A percentile compares a stretch with the other conserved stretches of the same genome.
These are phyloP conservation scores for Porpolomopsis calyptriformis DNA, from an alignment of 768 basidiomycete genomes.

Conservation along the genomic window DNA sequence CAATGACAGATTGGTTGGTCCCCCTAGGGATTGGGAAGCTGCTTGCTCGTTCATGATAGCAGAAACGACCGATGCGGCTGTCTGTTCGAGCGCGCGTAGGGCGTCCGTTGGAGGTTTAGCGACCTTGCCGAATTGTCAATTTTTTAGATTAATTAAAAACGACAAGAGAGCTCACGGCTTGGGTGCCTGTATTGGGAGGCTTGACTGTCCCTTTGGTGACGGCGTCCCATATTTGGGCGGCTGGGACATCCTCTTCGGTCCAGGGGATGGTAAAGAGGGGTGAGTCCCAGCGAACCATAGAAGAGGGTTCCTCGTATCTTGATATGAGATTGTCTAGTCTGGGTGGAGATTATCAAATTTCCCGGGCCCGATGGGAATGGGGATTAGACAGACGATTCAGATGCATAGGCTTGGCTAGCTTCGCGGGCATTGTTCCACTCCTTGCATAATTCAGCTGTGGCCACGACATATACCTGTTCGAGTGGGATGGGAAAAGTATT, in stretches of 20 bases:
- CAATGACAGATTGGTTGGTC: slow-evolving; percentile 37
- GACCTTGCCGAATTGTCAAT: slow-evolving; percentile 32
- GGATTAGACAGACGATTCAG: slow-evolving; percentile 45
- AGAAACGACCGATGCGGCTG: slow-evolving; percentile 59
- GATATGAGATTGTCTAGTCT: slow-evolving; percentile 81
- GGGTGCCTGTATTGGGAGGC: slow-evolving; percentile 79
- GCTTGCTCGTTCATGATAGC: slow-evolving; percentile 58
- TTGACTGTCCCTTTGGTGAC: slow-evolving; percentile 72
- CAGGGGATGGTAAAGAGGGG: slow-evolving; percentile 82
- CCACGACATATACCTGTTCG: slow-evolving; percentile 62
- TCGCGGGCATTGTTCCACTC: slow-evolving; percentile 58
- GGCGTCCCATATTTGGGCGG: slow-evolving; percentile 68
- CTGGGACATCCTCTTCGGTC: slow-evolving; percentile 57
- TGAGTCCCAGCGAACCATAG: slow-evolving; percentile 98
- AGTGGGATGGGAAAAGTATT: slow-evolving; percentile 5
- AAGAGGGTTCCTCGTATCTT: slow-evolving; percentile 92
- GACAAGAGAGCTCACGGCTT: slow-evolving; percentile 39
- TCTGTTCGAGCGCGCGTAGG: slow-evolving; percentile 74
- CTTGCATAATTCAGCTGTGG: slow-evolving; percentile 63
- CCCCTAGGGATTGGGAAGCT: slow-evolving; percentile 41
- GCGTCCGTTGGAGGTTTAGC: slow-evolving; percentile 82
- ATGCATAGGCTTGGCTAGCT: slow-evolving; percentile 41
- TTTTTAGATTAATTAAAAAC: neutral
- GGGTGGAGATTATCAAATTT: neutral
- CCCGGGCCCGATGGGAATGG: neutral